These are phyloP conservation scores for Vitis labrusca DNA, from an alignment of 164 flowering plant species.

Conservation along the genomic window DNA sequence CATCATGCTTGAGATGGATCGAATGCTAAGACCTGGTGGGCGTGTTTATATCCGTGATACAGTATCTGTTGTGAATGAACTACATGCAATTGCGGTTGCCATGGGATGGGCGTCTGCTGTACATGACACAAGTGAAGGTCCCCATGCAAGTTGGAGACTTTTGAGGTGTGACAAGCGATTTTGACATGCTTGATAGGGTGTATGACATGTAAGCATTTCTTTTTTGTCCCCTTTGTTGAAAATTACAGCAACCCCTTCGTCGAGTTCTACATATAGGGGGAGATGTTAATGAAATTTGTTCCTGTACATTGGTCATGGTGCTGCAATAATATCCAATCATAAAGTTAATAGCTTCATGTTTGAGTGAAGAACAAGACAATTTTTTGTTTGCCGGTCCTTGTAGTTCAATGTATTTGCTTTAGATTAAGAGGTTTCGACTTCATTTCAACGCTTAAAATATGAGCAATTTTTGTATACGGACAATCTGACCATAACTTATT, in stretches of 20 bases:
- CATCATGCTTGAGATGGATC: constrained; percentile 86
- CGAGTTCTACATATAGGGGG: too few species aligned
- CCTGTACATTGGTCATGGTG: background rate
- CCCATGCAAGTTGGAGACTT: constrained; percentile 61
- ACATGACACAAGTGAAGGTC: constrained; percentile 65
- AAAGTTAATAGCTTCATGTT: too few species aligned
- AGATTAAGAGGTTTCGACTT: too few species aligned
- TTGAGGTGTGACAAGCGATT: constrained; percentile 55
- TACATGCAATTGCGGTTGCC: constrained; percentile 48
- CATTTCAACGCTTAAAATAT: too few species aligned
- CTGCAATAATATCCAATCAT: too few species aligned
- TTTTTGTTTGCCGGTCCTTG: too few species aligned
- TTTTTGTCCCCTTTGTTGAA: too few species aligned
- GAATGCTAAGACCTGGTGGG: constrained; percentile 80
- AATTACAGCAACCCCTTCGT: too few species aligned
- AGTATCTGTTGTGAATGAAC: constrained; percentile 40
- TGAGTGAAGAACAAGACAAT: too few species aligned
- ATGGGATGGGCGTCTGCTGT: constrained; percentile 59
- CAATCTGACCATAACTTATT: too few species aligned
- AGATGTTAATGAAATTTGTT: background rate
- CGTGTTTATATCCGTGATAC: constrained; percentile 66
- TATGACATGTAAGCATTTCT: background rate
- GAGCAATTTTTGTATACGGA: too few species aligned
- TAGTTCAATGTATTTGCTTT: too few species aligned
- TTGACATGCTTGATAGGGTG: constrained; percentile 7